Evolutionary conservation across 352 stramenopile genomes (phyloP).

Genomic region (Blastocystis sp.): DNA sequence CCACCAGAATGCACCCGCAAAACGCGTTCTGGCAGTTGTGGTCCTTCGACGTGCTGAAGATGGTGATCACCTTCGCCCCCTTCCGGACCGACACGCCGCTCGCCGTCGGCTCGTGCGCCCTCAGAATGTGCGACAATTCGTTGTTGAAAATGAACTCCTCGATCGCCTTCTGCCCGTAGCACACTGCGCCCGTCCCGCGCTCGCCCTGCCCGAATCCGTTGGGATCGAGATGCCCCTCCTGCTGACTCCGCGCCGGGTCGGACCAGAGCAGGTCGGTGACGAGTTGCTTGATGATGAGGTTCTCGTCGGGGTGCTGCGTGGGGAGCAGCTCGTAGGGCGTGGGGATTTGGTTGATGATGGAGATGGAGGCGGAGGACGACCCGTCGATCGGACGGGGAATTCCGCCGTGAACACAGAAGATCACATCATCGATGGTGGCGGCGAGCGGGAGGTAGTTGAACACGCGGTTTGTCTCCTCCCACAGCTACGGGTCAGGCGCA

Average conservation of each 20-base stretch:
- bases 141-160: constrained; percentile 83
- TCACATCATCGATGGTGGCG: constrained; percentile 88
- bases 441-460: constrained; percentile 88
- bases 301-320: constrained; percentile 6
- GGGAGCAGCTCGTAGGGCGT: constrained; percentile 34
- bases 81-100: constrained; percentile 86
- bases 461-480: constrained; percentile 85
- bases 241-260: constrained; percentile 54
- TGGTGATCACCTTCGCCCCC: constrained; percentile 79
- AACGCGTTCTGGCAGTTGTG: constrained; percentile 53
- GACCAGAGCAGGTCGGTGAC: constrained; percentile 62
- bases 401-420: constrained; percentile 91
- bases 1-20: constrained; percentile 63
- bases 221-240: constrained; percentile 73
- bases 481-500: constrained; percentile 77
- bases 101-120: constrained; percentile 86
- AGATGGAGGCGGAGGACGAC: neutral
- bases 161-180: constrained; percentile 86
- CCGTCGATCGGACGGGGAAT: constrained; percentile 78
- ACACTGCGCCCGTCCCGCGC: constrained; percentile 84
- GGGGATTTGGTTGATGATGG: constrained; percentile 15
- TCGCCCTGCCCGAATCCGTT: constrained; percentile 85
- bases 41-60: constrained; percentile 75
- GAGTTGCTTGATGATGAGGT: constrained; percentile 34
- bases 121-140: constrained; percentile 84